Base-by-base conservation (phyloP, 2,329 filamentous ascomycete species). In the Teratosphaeria zuluensis region DNA sequence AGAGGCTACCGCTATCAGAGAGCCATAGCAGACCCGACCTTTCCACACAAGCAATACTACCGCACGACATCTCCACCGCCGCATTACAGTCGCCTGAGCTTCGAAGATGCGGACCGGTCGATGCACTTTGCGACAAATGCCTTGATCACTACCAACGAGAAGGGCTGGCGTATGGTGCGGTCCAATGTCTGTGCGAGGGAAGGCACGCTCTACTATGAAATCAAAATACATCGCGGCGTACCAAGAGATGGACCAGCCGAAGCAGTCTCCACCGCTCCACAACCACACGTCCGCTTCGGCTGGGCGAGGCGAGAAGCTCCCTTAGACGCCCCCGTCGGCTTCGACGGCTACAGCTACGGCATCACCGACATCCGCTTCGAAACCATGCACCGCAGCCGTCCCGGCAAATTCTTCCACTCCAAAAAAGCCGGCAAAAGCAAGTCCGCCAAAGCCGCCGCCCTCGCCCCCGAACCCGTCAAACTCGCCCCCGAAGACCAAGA, bases 151-250 rank as follows among this genome's bases (percentile, higher is more conserved):
- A 95, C 89, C 0, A 95, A 94, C 14, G 86, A 92, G 65, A 95
- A 95, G 73, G 92, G 94, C 8, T 96, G 94, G 80, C 84, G 95
- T 60, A 94, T 92, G 80, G 87, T 89, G 1, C 84, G 92, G 46
- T 91, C 90, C 12, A 99, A 99, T 68, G 87, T 97, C 0, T 90
- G 89, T 28, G 89, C 92, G 4, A 81, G 94, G 53, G 89, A 97
- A 73, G 94, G 94, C 0, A 84, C 89, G 33, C 90, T 90, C 79
- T 99, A 95, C 73, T 99, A 91, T 80, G 94, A 99, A 75, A 91
- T 92, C 73, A 92, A 89, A 69, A 84, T 99, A 57, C 86, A 92
- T 9, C 84, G 86, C 64, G 94, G 94, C 38, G 85, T 89, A 51
- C 77, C 83, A 2, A 73, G 74, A 55, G 68, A 73, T 53, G 77